Conservation (phyloP, 306 rosid genomes). For the Inga leiocalycina region DNA sequence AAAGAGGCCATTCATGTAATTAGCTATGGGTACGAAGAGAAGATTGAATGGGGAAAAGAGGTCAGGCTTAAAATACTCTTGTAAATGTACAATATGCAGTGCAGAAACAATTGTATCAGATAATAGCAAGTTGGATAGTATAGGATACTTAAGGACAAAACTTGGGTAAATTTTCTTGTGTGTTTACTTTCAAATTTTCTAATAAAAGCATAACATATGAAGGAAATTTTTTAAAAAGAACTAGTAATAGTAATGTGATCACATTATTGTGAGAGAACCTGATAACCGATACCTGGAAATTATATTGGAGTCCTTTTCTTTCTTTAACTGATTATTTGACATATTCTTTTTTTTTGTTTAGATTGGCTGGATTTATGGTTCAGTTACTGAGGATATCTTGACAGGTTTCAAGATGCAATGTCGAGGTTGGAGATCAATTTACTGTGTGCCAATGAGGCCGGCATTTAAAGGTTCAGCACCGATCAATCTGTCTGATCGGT, state of each 20-base stretch:
- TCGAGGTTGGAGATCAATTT: constrained; percentile 96
- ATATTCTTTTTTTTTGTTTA: constrained; percentile 25
- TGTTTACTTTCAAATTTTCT: background rate
- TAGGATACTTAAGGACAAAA: background rate
- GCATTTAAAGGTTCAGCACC: constrained; percentile 99
- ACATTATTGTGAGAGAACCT: background rate
- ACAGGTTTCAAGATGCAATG: constrained; percentile 98
- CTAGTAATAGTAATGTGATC: background rate
- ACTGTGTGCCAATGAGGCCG: constrained; percentile 97
- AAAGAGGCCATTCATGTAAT: constrained; percentile 97
- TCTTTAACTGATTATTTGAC: constrained; percentile 20
- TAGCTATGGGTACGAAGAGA: constrained; percentile 94
- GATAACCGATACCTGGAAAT: background rate
- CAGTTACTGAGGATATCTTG: constrained; percentile 95
- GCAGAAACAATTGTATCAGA: background rate
- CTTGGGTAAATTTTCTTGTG: background rate
- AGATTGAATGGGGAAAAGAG: constrained; percentile 98
- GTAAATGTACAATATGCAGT: constrained; percentile 17
- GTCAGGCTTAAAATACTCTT: constrained; percentile 47
- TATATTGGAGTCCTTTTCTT: background rate
- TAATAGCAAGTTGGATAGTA: background rate
- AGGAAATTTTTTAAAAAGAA: background rate
- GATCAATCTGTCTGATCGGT: constrained; percentile 86
- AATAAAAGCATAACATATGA: background rate
- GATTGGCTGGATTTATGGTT: constrained; percentile 99